Conservation (phyloP, 768 basidiomycete genomes). For the Neoboletus magnificus region DNA sequence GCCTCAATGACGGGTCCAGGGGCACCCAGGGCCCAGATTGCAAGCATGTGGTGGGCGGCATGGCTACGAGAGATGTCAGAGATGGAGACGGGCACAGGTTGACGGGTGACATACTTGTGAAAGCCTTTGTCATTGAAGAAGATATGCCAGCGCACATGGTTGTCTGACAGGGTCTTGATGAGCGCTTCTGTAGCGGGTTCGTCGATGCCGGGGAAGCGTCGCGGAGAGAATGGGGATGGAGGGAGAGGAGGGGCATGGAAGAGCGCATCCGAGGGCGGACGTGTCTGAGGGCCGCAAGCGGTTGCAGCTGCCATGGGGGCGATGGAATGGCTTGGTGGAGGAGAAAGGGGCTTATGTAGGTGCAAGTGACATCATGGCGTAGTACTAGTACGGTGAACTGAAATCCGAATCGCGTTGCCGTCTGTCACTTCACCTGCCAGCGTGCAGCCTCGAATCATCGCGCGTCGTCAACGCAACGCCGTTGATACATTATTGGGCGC, state of each 20-base stretch:
- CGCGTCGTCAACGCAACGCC: too few relatives aligned
- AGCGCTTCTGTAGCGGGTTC: slow-evolving; percentile 39
- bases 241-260: slow-evolving; percentile 27
- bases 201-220: slow-evolving; percentile 34
- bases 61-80: slow-evolving; percentile 40
- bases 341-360: background rate
- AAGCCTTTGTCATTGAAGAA: slow-evolving; percentile 46
- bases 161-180: slow-evolving; percentile 42
- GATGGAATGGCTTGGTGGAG: slow-evolving; percentile 14
- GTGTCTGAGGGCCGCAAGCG: background rate
- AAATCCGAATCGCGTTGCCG: too few relatives aligned
- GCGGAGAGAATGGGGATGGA: slow-evolving; percentile 33
- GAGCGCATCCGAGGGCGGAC: slow-evolving; percentile 15
- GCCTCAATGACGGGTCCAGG: slow-evolving; percentile 38
- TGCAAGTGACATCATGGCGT: background rate
- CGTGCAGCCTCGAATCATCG: too few relatives aligned
- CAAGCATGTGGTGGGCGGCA: slow-evolving; percentile 53
- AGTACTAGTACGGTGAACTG: too few relatives aligned
- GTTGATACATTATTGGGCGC: too few relatives aligned
- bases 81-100: slow-evolving; percentile 4
- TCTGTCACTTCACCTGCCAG: too few relatives aligned
- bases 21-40: slow-evolving; percentile 61
- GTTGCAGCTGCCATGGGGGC: slow-evolving; percentile 18
- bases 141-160: slow-evolving; percentile 51
- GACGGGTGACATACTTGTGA: slow-evolving; percentile 27